Evolutionary conservation across 2,329 filamentous ascomycete genomes (phyloP).

Genomic region (Mycocentrospora acerina): DNA sequence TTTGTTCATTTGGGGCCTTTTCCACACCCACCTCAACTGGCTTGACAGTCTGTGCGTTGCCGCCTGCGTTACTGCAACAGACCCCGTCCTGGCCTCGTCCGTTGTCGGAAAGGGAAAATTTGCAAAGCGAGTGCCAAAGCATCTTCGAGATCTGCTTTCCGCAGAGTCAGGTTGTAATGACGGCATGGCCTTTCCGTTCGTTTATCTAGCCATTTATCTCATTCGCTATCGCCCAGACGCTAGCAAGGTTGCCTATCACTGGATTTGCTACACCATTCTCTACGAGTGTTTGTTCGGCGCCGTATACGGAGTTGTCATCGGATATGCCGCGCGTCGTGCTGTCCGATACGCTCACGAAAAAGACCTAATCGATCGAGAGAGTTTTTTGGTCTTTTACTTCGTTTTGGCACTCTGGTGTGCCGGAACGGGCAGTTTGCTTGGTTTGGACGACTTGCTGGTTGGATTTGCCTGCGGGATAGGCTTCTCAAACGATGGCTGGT

Average conservation of each 20-base stretch:
- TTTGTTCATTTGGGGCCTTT: slow-evolving; percentile 91
- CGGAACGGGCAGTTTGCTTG: slow-evolving; percentile 86
- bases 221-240: slow-evolving; percentile 76
- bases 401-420: slow-evolving; percentile 94
- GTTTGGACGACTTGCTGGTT: slow-evolving; percentile 89
- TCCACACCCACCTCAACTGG: slow-evolving; percentile 73
- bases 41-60: slow-evolving; percentile 84
- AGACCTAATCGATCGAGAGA: slow-evolving; percentile 90
- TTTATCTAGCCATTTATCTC: slow-evolving; percentile 89
- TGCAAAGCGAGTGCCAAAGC: slow-evolving; percentile 94
- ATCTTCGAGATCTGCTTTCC: slow-evolving; percentile 90
- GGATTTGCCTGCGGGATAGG: slow-evolving; percentile 96
- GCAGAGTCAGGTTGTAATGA: slow-evolving; percentile 99
- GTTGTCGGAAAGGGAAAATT: slow-evolving; percentile 99
- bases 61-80: slow-evolving; percentile 94
- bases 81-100: slow-evolving; percentile 94
- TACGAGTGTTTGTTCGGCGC: slow-evolving; percentile 97
- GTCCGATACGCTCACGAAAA: slow-evolving; percentile 85
- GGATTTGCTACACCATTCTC: slow-evolving; percentile 84
- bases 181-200: slow-evolving; percentile 98
- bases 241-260: slow-evolving; percentile 73
- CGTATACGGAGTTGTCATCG: slow-evolving; percentile 81
- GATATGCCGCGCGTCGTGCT: slow-evolving; percentile 85
- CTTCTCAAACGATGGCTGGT: slow-evolving; percentile 99
- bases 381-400: slow-evolving; percentile 98